Evolutionary conservation across 2,329 filamentous ascomycete genomes (phyloP).

Genomic region (Neodidymelliopsis sp.): DNA sequence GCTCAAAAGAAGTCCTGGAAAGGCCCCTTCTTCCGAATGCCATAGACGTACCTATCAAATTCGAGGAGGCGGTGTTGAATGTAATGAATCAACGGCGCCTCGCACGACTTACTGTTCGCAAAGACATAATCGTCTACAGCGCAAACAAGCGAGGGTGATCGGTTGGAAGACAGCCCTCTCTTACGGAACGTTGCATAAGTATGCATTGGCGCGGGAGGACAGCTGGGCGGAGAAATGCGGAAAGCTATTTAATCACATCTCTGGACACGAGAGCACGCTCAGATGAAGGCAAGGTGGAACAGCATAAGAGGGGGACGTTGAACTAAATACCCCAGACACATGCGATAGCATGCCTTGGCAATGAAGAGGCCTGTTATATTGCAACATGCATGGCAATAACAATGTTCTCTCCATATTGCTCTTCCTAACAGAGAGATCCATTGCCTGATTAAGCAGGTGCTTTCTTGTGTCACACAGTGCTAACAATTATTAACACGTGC

Average conservation of each 20-base stretch:
- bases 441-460: constrained; percentile 32
- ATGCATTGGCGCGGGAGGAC: neutral
- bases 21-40: constrained; percentile 41
- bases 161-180: too few relatives aligned
- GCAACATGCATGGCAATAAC: constrained; percentile 12
- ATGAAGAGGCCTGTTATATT: constrained; percentile 5
- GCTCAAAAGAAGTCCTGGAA: constrained; percentile 36
- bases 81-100: neutral
- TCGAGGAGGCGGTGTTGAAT: neutral
- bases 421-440: constrained; percentile 16
- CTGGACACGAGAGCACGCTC: neutral
- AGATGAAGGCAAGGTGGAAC: neutral
- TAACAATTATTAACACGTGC: neutral
- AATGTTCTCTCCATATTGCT: neutral
- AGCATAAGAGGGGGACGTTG: constrained; percentile 2
- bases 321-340: constrained; percentile 5
- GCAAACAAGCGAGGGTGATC: too few relatives aligned
- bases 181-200: neutral
- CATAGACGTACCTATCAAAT: constrained; percentile 24
- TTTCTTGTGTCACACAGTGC: constrained; percentile 4
- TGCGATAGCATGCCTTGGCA: neutral
- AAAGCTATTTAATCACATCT: neutral
- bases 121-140: too few relatives aligned
- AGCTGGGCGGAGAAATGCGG: neutral
- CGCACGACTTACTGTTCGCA: too few relatives aligned